phyloP scores from a whole-genome alignment of 192 early-diverging fungal species.

The Backusella tarrabulga region DNA sequence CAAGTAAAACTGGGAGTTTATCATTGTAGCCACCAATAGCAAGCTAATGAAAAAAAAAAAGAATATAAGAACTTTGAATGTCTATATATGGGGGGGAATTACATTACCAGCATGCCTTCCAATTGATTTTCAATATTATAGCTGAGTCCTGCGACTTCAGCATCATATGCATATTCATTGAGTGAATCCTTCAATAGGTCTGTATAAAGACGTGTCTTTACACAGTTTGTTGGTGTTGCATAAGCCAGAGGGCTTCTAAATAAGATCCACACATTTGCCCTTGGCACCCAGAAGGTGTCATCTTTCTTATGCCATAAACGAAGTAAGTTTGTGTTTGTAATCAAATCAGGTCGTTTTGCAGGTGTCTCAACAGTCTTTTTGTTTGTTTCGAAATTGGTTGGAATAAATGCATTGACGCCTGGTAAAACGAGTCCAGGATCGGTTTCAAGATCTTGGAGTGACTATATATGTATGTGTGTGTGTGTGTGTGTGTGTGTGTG shows the following conservation, averaged over 20 bases:
- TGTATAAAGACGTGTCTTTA: constrained; percentile 69
- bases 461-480: constrained; percentile 27
- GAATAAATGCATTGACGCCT: constrained; percentile 82
- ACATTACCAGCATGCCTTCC: constrained; percentile 60
- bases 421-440: constrained; percentile 69
- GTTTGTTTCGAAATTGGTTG: constrained; percentile 74
- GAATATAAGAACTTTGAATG: background rate
- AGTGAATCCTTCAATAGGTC: constrained; percentile 81
- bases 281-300: constrained; percentile 90
- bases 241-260: constrained; percentile 76
- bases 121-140: constrained; percentile 71
- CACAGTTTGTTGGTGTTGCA: constrained; percentile 68
- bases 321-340: constrained; percentile 53
- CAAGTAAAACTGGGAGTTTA: constrained; percentile 71
- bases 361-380: constrained; percentile 35
- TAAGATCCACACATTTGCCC: constrained; percentile 74
- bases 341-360: constrained; percentile 45
- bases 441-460: constrained; percentile 37
- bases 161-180: constrained; percentile 88
- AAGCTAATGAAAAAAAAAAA: constrained; percentile 36
- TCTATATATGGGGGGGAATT: background rate
- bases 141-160: constrained; percentile 81
- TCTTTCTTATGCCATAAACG: constrained; percentile 96
- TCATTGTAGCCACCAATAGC: constrained; percentile 85
- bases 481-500: background rate